Percentiles rank a stretch among this genome's conserved stretches.
phyloP scores from a whole-genome alignment of 2,329 filamentous ascomycete genomes.

The Fusarium abutilonis region DNA sequence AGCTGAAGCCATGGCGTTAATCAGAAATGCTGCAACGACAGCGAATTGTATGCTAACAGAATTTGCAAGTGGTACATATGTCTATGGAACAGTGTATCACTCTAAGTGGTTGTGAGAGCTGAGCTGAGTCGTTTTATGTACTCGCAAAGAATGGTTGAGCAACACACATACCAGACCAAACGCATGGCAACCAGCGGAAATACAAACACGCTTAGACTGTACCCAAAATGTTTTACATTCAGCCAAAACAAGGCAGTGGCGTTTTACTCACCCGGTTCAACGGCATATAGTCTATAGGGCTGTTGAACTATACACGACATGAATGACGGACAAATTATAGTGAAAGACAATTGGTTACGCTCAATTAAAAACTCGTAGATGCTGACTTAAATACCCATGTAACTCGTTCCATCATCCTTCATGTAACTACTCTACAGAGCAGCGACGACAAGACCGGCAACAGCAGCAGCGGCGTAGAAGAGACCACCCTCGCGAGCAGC shows the following conservation, averaged over 20 bases:
- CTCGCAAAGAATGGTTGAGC: background rate
- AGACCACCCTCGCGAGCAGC: conserved; percentile 45
- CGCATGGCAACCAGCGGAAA: background rate
- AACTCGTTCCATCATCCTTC: background rate
- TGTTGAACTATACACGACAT: background rate
- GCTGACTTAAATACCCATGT: conserved; percentile 9
- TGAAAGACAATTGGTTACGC: conserved; percentile 4
- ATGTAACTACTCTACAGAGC: conserved; percentile 41
- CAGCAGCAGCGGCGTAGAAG: conserved; percentile 46
- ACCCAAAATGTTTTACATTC: background rate
- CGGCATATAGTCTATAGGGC: background rate
- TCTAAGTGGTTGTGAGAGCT: background rate
- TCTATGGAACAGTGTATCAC: background rate
- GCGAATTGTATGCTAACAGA: background rate
- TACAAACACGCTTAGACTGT: background rate
- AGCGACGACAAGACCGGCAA: conserved; percentile 45
- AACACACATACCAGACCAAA: background rate
- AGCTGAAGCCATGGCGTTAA: background rate
- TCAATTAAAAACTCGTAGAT: conserved; percentile 25
- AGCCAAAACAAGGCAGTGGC: background rate
- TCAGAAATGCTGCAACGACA: background rate
- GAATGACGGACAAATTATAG: background rate
- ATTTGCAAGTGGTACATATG: background rate
- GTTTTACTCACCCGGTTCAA: background rate
- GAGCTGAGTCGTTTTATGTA: background rate